Evolutionary conservation across 2,329 filamentous ascomycete species (phyloP), one percentile per base, ranked within the genome.

Genomic region (Clonostachys rhizophaga): DNA sequence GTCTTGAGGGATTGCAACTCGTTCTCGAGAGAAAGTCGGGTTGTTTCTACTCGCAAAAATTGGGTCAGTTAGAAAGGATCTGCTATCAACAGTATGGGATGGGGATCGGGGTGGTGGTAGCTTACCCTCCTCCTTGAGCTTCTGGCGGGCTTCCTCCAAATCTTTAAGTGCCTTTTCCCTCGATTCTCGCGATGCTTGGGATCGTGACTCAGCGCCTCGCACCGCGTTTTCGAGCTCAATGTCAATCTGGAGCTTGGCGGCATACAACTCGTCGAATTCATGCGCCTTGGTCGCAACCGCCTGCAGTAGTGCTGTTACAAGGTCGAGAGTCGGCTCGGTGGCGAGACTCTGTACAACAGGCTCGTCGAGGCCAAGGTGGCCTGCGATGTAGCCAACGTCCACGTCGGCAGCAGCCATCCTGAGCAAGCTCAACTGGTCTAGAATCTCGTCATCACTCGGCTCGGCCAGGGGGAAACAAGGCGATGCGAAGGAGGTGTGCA

Each of bases 161-260:
- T 96, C 91, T 54, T 89, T 87, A 50, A 91, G 76, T 10, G 87
- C 86, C 64, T 92, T 92, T 52, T 95, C 90, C 41, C 90, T 80
- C 1, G 87, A 88, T 6, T 80, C 76, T 68, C 94, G 95, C 63
- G 94, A 83, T 9, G 84, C 81, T 61, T 92, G 89, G 54, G 85
- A 84, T 66, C 91, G 88, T 20, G 86, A 83, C 62, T 97, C 92
- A 50, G 87, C 86, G 54, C 81, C 87, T 57, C 91, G 86, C 43
- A 96, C 86, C 16, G 86, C 87, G 66, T 90, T 94, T 65, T 99
- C 94, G 8, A 97, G 79, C 71, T 97, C 91, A 41, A 99, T 94
- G 58, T 96, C 90, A 42, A 89, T 74, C 55, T 89, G 86, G 41
- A 96, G 78, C 70, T 96, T 97, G 54, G 95, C 89, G 10, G 92